Percentiles rank a stretch among this genome's conserved stretches.
Evolutionary conservation across 2,329 filamentous ascomycete species (phyloP).

Genomic region (Didymella exigua): DNA sequence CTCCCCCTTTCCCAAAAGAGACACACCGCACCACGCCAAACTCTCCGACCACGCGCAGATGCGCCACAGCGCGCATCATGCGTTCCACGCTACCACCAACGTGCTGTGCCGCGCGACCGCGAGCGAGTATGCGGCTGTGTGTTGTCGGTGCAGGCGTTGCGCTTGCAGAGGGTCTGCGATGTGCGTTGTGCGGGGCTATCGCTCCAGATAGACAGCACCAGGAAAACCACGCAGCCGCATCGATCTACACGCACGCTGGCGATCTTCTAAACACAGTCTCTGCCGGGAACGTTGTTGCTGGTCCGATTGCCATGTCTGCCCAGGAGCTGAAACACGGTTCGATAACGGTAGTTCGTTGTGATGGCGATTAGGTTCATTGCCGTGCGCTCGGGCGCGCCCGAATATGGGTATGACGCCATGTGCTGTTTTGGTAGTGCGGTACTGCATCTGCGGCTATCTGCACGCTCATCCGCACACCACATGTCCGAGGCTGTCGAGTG

Average conservation of each 20-base stretch:
- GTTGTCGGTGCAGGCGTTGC: neutral
- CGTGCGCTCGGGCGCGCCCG: neutral
- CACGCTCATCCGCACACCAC: neutral
- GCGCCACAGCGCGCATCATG: conserved; percentile 15
- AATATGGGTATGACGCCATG: conserved; percentile 1
- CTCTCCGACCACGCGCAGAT: conserved; percentile 14
- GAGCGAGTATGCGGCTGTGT: neutral
- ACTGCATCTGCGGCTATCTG: neutral
- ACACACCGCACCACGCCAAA: conserved; percentile 3
- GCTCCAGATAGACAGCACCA: conserved; percentile 9
- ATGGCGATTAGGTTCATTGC: neutral
- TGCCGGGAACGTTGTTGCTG: neutral
- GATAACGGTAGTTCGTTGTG: conserved; percentile 9
- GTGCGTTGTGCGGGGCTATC: neutral
- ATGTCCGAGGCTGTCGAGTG: neutral
- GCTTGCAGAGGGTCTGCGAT: neutral
- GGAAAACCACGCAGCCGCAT: conserved; percentile 3
- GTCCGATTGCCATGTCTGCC: neutral
- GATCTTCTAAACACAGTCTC: neutral
- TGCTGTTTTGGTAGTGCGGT: neutral
- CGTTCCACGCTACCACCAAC: conserved; percentile 8
- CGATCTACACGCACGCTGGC: neutral
- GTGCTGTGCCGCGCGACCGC: neutral
- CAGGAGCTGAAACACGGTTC: conserved; percentile 10
- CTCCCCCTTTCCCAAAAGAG: conserved; percentile 17